These are phyloP conservation scores for Xylaria sp. DNA, from an alignment of 2,329 filamentous ascomycete species.

Conservation along the genomic window DNA sequence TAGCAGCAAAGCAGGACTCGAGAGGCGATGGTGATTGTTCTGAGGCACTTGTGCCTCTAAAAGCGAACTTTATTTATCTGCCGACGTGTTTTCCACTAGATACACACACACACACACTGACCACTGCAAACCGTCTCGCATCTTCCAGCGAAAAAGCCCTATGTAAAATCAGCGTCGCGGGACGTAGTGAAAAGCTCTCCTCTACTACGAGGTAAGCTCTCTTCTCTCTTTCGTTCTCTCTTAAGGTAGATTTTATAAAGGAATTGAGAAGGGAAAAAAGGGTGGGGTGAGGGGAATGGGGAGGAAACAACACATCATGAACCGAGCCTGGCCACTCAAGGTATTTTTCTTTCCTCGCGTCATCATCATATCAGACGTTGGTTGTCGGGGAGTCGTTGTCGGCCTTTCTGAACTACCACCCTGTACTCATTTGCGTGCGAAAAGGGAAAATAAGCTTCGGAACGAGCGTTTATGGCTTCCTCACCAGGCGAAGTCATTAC, in stretches of 20 bases:
- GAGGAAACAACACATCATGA: background rate
- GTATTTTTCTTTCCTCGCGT: background rate
- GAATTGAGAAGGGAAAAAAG: background rate
- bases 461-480: background rate
- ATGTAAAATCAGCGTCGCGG: conserved; percentile 19
- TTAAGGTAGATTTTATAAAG: too few species aligned
- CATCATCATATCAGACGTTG: background rate
- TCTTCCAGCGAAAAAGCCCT: background rate
- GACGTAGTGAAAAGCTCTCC: conserved; percentile 4
- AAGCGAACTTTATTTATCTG: conserved; percentile 42
- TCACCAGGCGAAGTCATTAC: background rate
- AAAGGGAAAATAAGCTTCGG: background rate
- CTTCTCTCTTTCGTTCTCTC: too few species aligned
- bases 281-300: background rate
- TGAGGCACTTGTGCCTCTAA: conserved; percentile 41
- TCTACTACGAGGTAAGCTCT: conserved; percentile 6
- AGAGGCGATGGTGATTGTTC: conserved; percentile 15
- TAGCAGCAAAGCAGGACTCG: background rate
- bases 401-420: background rate
- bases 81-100: conserved; percentile 31
- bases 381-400: background rate
- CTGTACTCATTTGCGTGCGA: background rate
- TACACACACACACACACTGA: too few species aligned
- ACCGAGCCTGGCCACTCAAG: background rate
- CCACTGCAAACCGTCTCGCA: background rate